Evolutionary conservation across 176 grass and related monocot genomes (phyloP).

Genomic region (Elaeis guineensis): DNA sequence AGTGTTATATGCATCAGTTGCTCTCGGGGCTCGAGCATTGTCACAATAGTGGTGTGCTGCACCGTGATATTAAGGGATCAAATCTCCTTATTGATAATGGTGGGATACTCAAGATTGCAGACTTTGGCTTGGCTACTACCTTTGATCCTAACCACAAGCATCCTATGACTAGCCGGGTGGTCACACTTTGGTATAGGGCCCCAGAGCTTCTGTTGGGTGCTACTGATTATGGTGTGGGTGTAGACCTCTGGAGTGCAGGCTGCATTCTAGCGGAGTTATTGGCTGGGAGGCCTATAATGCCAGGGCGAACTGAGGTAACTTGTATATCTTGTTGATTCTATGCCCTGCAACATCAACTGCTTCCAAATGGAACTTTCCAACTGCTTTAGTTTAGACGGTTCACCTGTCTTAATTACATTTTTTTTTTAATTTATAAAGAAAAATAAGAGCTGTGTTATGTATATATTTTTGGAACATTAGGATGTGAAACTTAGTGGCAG

Average conservation of each 20-base stretch:
- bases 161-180: slow-evolving; percentile 17
- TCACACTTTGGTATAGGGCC: slow-evolving; percentile 18
- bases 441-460: no score
- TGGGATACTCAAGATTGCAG: slow-evolving; percentile 13
- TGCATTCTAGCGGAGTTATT: slow-evolving; percentile 18
- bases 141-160: slow-evolving; percentile 15
- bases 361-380: no score
- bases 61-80: slow-evolving; percentile 19
- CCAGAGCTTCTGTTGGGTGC: slow-evolving; percentile 21
- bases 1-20: slow-evolving; percentile 18
- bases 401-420: no score
- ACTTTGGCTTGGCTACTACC: slow-evolving; percentile 17
- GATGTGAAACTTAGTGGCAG: no score
- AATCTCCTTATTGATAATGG: slow-evolving; percentile 21
- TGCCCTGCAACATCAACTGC: no score
- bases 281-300: slow-evolving; percentile 17
- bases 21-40: slow-evolving; percentile 13
- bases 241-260: slow-evolving; percentile 18
- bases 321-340: background rate
- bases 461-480: no score
- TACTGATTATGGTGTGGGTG: slow-evolving; percentile 15
- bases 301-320: slow-evolving; percentile 14
- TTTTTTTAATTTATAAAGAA: no score
- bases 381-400: no score
- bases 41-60: slow-evolving; percentile 18